Evolutionary conservation across 768 basidiomycete species (phyloP).

Genomic region (Tulasnella sp.): DNA sequence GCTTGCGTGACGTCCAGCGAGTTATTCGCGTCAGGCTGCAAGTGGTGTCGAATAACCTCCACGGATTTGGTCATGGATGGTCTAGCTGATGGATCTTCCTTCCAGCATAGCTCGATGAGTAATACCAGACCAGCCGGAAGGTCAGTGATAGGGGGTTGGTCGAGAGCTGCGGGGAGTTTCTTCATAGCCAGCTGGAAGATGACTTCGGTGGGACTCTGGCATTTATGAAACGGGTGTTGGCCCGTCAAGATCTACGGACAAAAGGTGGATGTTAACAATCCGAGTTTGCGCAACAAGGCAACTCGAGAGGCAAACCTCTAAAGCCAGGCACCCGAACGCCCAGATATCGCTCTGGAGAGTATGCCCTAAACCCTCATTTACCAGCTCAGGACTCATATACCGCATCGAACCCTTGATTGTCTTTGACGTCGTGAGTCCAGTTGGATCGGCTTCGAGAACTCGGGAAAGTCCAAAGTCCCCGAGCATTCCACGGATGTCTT

Average conservation of each 20-base stretch:
- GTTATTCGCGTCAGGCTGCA: not conserved
- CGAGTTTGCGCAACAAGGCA: not conserved
- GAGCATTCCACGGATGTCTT: not conserved
- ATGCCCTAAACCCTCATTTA: not conserved
- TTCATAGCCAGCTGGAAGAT: not conserved
- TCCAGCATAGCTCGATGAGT: not conserved
- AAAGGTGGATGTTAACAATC: not conserved
- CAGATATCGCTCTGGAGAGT: not conserved
- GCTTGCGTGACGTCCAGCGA: not conserved
- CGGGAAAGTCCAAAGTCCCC: constrained; percentile 4
- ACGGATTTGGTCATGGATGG: not conserved
- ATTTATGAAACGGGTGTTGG: not conserved
- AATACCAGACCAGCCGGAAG: not conserved
- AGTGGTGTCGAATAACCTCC: not conserved
- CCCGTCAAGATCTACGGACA: not conserved
- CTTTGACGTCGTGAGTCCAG: constrained; percentile 1
- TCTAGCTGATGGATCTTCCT: not conserved
- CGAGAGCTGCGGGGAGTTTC: not conserved
- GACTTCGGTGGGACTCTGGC: not conserved
- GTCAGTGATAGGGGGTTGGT: not conserved
- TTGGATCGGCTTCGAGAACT: not conserved
- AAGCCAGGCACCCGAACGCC: not conserved
- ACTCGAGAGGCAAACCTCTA: not conserved
- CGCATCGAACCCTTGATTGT: not conserved
- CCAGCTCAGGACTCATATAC: not conserved